Base-by-base conservation (phyloP, 495 filamentous ascomycete genomes). In the Beverwykella pulmonaria region DNA sequence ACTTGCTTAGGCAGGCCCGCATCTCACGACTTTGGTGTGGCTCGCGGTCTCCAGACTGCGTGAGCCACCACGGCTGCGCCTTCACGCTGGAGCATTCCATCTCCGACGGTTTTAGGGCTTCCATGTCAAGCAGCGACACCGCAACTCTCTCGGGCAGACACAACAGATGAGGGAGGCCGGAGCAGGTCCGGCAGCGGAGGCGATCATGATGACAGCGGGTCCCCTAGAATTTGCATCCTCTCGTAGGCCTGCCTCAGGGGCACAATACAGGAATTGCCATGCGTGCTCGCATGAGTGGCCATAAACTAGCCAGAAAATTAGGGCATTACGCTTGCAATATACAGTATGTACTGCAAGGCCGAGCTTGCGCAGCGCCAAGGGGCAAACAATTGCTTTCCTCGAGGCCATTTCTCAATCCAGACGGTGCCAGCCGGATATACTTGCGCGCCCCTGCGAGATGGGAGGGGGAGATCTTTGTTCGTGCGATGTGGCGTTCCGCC, bases 271-370 rank as follows among this genome's bases (percentile, higher is more conserved):
- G n/a, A n/a, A n/a, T 17, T 1, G 2, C 25, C 6, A 15, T 23
- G 10, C 57, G 57, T 60, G 57, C 2, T 2, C 44, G 57, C 57
- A 17, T 25, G 57, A 50, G 17, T 60, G 57, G 57, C 57, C 44
- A 60, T 14, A 30, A 59, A 26, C 32, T 2, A n/a, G 34, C 55
- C 19, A 15, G 23, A 36, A 39, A 26, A 23, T n/a, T n/a, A 22
- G 48, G 48, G 19, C 23, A 25, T 25, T 15, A 26, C 10, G 19
- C 19, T 22, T 14, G 48, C 17, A 52, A n/a, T n/a, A n/a, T n/a
- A n/a, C n/a, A n/a, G n/a, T n/a, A n/a, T n/a, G n/a, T n/a, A n/a
- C n/a, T n/a, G n/a, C n/a, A n/a, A n/a, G n/a, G n/a, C n/a, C 48
- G 20, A 6, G 48, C 48, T 22, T 52, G 48, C 19, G 6, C 19